Percentiles rank a stretch among this genome's conserved stretches.
Evolutionary conservation across 176 grass and related monocot genomes (phyloP).

Genomic region (Puya raimondii): DNA sequence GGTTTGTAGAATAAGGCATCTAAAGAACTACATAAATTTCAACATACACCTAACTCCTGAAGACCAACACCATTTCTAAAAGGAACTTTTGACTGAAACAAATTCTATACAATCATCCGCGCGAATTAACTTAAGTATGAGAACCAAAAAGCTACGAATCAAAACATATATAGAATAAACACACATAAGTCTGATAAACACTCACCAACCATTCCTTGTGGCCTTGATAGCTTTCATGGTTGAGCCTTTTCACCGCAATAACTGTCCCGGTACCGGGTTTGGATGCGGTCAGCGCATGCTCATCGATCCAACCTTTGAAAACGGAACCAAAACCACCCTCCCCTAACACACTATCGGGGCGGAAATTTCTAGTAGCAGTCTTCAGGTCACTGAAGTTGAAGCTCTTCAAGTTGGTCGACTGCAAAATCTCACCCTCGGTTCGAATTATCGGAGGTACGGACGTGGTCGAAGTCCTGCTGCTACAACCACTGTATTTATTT

Average conservation of each 20-base stretch:
- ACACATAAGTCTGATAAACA: neutral
- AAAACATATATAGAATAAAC: neutral
- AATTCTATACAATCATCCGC: too few species aligned
- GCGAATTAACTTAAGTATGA: too few species aligned
- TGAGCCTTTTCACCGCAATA: constrained; percentile 81
- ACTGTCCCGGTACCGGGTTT: constrained; percentile 63
- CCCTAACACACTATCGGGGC: constrained; percentile 68
- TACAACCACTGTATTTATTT: constrained; percentile 43
- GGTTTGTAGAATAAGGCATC: too few species aligned
- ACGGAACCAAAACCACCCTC: constrained; percentile 83
- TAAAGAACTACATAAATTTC: too few species aligned
- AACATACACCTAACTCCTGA: too few species aligned
- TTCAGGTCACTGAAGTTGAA: constrained; percentile 56
- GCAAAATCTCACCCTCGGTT: constrained; percentile 60
- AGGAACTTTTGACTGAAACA: too few species aligned
- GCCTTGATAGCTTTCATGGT: constrained; percentile 68
- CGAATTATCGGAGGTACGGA: constrained; percentile 39
- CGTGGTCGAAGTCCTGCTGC: constrained; percentile 51
- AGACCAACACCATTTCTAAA: too few species aligned
- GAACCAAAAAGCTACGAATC: neutral
- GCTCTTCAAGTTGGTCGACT: constrained; percentile 53
- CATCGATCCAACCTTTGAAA: constrained; percentile 89
- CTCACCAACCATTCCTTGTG: constrained; percentile 90
- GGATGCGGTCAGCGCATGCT: constrained; percentile 44
- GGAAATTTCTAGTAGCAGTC: constrained; percentile 80